Percentiles rank a stretch among this genome's conserved stretches.
These are phyloP conservation scores for Ulvella scutata DNA, from an alignment of 139 green algal species.

Conservation along the genomic window DNA sequence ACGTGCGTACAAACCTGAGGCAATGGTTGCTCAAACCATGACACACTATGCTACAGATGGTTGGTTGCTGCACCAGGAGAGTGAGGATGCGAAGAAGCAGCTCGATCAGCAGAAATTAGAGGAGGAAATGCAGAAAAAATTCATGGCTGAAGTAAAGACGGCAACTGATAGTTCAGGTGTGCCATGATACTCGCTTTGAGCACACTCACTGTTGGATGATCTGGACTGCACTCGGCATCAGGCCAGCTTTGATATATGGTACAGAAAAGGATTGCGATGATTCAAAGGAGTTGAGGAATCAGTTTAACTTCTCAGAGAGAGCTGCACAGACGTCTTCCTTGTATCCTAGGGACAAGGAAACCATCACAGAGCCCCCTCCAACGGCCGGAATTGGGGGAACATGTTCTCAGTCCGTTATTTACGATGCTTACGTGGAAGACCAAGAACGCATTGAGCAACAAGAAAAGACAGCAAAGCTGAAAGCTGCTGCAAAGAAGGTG, in stretches of 20 bases:
- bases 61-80: slow-evolving; percentile 59
- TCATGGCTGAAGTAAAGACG: neutral
- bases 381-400: slow-evolving; percentile 36
- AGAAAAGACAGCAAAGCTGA: slow-evolving; percentile 44
- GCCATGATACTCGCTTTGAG: too few species aligned
- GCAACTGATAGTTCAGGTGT: neutral
- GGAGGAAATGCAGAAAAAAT: slow-evolving; percentile 23
- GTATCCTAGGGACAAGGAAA: slow-evolving; percentile 37
- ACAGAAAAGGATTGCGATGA: slow-evolving; percentile 33
- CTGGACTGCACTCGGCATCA: too few species aligned
- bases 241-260: too few species aligned
- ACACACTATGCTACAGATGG: slow-evolving; percentile 62
- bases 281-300: slow-evolving; percentile 62
- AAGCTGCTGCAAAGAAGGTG: slow-evolving; percentile 19
- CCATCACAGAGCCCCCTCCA: slow-evolving; percentile 62
- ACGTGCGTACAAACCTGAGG: slow-evolving; percentile 32
- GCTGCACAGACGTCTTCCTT: slow-evolving; percentile 55
- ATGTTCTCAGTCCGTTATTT: slow-evolving; percentile 75
- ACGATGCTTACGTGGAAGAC: slow-evolving; percentile 79
- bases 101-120: slow-evolving; percentile 53
- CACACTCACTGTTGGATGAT: too few species aligned
- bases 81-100: slow-evolving; percentile 64
- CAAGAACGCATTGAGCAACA: slow-evolving; percentile 47
- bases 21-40: slow-evolving; percentile 71
- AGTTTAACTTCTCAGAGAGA: slow-evolving; percentile 85